Conservation (phyloP, 495 filamentous ascomycete species). For the Chaetomidium leptoderma region DNA sequence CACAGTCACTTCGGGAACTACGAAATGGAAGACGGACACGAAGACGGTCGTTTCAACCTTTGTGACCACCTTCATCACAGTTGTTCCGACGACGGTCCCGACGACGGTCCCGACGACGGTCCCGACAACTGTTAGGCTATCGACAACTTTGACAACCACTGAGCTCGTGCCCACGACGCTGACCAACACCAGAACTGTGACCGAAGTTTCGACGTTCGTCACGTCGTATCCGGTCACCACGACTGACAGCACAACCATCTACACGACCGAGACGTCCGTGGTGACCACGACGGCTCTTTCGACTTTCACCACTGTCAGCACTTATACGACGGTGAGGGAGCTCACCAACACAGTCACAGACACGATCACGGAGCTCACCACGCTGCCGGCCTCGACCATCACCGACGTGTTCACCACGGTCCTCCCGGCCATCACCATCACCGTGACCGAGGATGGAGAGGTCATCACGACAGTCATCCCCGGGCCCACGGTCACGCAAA, state of each 20-base stretch:
- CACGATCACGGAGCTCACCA: slow-evolving; percentile 9
- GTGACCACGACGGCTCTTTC: slow-evolving; percentile 24
- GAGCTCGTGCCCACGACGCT: slow-evolving; percentile 13
- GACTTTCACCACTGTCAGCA: slow-evolving; percentile 27
- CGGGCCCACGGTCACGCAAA: slow-evolving; percentile 24
- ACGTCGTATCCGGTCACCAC: slow-evolving; percentile 26
- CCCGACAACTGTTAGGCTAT: background rate
- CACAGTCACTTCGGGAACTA: slow-evolving; percentile 13
- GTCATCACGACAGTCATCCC: slow-evolving; percentile 32
- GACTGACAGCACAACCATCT: slow-evolving; percentile 29
- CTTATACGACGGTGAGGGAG: slow-evolving; percentile 26
- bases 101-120: background rate
- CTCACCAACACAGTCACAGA: slow-evolving; percentile 16
- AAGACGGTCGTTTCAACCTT: slow-evolving; percentile 2
- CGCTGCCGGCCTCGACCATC: slow-evolving; percentile 13
- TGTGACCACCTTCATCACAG: background rate
- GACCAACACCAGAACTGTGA: slow-evolving; percentile 18
- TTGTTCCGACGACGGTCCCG: background rate
- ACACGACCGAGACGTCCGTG: slow-evolving; percentile 18
- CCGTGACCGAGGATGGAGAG: slow-evolving; percentile 18
- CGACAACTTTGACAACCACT: slow-evolving; percentile 14
- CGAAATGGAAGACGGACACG: slow-evolving; percentile 2
- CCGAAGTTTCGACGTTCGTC: slow-evolving; percentile 22
- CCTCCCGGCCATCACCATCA: slow-evolving; percentile 10
- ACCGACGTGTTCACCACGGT: slow-evolving; percentile 19